Conservation (phyloP, 371 early-diverging fungal species). For the Umbelopsis sp. region DNA sequence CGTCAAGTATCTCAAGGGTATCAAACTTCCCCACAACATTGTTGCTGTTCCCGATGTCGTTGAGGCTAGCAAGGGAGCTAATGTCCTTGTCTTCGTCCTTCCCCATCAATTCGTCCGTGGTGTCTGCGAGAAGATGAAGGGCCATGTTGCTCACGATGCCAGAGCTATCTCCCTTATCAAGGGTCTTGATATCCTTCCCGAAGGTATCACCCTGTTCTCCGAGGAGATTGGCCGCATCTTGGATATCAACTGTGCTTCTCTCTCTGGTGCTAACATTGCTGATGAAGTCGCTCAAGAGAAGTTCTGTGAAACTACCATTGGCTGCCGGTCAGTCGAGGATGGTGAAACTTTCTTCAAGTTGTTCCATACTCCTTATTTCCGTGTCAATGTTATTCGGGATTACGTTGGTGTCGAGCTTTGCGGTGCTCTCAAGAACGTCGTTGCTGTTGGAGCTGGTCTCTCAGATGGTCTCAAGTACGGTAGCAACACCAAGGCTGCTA, state of each 20-base stretch:
- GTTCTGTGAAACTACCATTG: constrained; percentile 97
- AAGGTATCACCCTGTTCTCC: constrained; percentile 79
- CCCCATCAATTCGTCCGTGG: constrained; percentile 93
- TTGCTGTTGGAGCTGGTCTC: constrained; percentile 98
- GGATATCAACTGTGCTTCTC: constrained; percentile 73
- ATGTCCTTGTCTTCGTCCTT: constrained; percentile 91
- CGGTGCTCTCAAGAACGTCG: constrained; percentile 98
- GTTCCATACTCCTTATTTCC: constrained; percentile 91
- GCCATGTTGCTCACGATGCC: constrained; percentile 67
- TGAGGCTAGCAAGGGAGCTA: constrained; percentile 76
- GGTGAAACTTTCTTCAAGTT: constrained; percentile 78
- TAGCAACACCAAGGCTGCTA: constrained; percentile 96
- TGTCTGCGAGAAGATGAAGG: constrained; percentile 77
- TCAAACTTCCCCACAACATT: constrained; percentile 87
- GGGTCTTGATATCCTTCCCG: constrained; percentile 78
- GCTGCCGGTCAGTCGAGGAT: constrained; percentile 70
- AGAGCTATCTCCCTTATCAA: constrained; percentile 93
- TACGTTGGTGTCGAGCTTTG: constrained; percentile 95
- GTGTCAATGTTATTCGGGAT: constrained; percentile 83
- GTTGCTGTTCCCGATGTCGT: constrained; percentile 82
- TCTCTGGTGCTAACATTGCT: constrained; percentile 99
- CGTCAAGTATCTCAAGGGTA: constrained; percentile 91
- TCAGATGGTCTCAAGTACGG: constrained; percentile 90
- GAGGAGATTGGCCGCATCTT: constrained; percentile 81
- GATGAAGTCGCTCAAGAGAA: constrained; percentile 93